Percentiles rank a stretch among this genome's conserved stretches.
Conservation (phyloP, 2,329 filamentous ascomycete genomes). For the Diaporthe batatas region DNA sequence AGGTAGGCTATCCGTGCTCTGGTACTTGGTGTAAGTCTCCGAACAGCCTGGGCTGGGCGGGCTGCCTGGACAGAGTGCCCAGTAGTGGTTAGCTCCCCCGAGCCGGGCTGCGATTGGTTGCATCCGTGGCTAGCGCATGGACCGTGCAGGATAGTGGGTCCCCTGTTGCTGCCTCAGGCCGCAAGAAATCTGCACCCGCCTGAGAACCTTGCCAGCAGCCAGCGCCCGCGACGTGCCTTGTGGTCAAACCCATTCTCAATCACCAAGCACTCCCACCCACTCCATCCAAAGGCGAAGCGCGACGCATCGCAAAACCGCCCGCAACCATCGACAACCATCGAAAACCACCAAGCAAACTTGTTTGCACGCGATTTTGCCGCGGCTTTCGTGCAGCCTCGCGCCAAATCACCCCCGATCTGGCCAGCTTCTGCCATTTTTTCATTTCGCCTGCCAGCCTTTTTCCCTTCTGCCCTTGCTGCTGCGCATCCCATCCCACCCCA, state of each 20-base stretch:
- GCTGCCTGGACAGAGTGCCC: not conserved
- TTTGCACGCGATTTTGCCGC: constrained; percentile 68
- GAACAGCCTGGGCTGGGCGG: not conserved
- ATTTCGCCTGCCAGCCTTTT: constrained; percentile 38
- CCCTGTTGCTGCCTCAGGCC: constrained; percentile 28
- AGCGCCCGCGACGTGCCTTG: constrained; percentile 48
- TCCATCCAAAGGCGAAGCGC: constrained; percentile 59
- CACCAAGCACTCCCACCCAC: constrained; percentile 44
- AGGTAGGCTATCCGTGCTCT: constrained; percentile 37
- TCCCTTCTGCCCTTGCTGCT: constrained; percentile 29
- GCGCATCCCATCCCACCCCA: constrained; percentile 32
- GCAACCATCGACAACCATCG: constrained; percentile 71
- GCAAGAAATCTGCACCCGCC: constrained; percentile 45
- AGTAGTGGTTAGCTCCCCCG: constrained; percentile 21
- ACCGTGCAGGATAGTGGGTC: constrained; percentile 14
- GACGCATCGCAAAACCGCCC: constrained; percentile 71
- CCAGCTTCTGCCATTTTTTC: constrained; percentile 58
- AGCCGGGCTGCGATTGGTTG: constrained; percentile 49
- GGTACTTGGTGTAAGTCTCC: constrained; percentile 42
- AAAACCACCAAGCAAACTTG: constrained; percentile 64
- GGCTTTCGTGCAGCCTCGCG: constrained; percentile 57
- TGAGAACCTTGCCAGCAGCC: constrained; percentile 60
- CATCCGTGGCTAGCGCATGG: constrained; percentile 51
- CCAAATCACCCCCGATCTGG: constrained; percentile 55
- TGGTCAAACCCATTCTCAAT: constrained; percentile 62